Percentiles rank a stretch among this genome's conserved stretches.
Evolutionary conservation across 495 filamentous ascomycete species (phyloP).

Genomic region (Usnea hakonensis): DNA sequence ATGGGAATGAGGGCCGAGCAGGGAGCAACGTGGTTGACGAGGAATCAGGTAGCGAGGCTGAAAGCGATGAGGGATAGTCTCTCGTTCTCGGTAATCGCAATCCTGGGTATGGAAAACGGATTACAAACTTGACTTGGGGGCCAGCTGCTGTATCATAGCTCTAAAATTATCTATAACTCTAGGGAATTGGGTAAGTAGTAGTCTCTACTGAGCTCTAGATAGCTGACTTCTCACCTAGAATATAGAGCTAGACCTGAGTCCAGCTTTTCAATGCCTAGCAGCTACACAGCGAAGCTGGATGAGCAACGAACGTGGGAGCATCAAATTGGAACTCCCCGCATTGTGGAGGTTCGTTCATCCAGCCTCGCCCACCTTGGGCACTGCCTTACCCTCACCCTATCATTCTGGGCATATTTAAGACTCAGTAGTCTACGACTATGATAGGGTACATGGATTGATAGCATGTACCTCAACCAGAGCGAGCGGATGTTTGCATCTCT

Average conservation of each 20-base stretch:
- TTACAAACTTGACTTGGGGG: background rate
- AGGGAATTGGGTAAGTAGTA: background rate
- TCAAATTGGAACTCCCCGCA: no score
- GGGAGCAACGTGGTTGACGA: conserved; percentile 22
- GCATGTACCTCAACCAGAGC: background rate
- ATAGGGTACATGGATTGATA: background rate
- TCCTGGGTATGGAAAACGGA: background rate
- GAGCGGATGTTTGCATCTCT: background rate
- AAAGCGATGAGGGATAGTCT: conserved; percentile 12
- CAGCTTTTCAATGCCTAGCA: background rate
- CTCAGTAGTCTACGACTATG: background rate
- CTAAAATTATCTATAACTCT: background rate
- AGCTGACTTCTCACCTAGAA: background rate
- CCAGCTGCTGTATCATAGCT: background rate
- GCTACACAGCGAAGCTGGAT: no score
- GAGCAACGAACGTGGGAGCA: no score
- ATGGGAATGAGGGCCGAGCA: conserved; percentile 23
- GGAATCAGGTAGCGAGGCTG: conserved; percentile 34
- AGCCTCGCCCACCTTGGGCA: background rate
- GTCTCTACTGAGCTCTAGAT: no score
- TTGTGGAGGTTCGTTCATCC: no score
- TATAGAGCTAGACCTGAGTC: background rate
- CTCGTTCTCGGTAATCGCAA: background rate
- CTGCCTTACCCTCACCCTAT: background rate
- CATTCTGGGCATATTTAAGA: background rate